Conservation (phyloP, 768 basidiomycete genomes). For the Pulveroboletus sp. region DNA sequence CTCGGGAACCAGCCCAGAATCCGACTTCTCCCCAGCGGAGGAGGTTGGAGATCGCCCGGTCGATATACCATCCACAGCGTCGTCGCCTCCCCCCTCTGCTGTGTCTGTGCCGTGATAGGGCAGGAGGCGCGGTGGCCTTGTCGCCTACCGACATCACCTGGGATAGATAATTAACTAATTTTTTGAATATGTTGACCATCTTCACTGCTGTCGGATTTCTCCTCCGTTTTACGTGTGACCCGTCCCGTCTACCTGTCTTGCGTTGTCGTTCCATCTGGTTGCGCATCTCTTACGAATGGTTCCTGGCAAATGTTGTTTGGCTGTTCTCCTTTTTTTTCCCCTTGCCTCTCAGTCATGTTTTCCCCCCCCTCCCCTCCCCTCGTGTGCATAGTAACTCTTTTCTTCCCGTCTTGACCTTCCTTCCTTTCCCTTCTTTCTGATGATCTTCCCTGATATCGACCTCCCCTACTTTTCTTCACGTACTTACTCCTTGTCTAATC, state of each 20-base stretch:
- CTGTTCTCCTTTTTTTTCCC: conserved; percentile 2
- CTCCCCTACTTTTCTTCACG: conserved; percentile 7
- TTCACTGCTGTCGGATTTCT: conserved; percentile 22
- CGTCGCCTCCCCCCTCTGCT: conserved; percentile 29
- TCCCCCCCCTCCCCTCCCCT: not conserved
- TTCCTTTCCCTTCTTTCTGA: not conserved
- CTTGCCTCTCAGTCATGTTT: conserved; percentile 1
- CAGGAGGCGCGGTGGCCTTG: not conserved
- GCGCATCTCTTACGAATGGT: conserved; percentile 13
- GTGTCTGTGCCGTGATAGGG: conserved; percentile 24
- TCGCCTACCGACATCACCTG: not conserved
- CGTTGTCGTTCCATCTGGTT: conserved; percentile 7
- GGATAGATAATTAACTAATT: conserved; percentile 26
- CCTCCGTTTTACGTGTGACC: conserved; percentile 12
- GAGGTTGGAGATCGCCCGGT: conserved; percentile 17
- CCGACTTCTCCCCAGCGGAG: conserved; percentile 19
- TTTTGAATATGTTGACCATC: conserved; percentile 33
- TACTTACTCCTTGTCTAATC: conserved; percentile 29
- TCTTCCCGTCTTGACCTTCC: not conserved
- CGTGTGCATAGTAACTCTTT: conserved; percentile 22
- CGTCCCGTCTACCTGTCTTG: conserved; percentile 6
- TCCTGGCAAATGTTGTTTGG: conserved; percentile 21
- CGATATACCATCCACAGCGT: conserved; percentile 26
- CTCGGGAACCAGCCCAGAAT: conserved; percentile 14
- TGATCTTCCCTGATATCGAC: conserved; percentile 14